phyloP scores from a whole-genome alignment of 129 eudicot species.

The Lactuca sativa region DNA sequence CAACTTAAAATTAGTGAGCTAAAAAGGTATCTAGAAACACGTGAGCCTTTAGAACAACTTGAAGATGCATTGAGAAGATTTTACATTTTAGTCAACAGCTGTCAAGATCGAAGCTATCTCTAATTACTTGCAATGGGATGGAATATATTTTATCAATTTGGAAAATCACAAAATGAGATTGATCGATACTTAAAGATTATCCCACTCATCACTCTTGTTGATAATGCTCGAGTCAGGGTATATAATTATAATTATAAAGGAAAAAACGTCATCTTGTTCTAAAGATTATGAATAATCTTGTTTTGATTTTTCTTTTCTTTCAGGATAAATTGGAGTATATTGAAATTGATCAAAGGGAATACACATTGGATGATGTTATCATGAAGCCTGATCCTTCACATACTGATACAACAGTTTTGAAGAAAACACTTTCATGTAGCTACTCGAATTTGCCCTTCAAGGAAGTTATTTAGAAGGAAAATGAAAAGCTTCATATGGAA shows the following conservation, averaged over 20 bases:
- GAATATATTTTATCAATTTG: no score
- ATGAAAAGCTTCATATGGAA: no score
- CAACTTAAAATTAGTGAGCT: slow-evolving; percentile 75
- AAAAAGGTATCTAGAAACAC: slow-evolving; percentile 81
- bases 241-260: no score
- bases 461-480: slow-evolving; percentile 60
- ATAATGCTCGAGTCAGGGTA: slow-evolving; percentile 97
- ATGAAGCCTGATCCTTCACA: slow-evolving; percentile 71
- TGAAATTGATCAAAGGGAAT: slow-evolving; percentile 77
- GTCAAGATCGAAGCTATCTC: slow-evolving; percentile 86
- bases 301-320: no score
- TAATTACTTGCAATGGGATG: no score
- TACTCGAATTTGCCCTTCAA: slow-evolving; percentile 79
- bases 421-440: slow-evolving; percentile 88
- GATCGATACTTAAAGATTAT: no score
- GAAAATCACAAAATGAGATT: no score
- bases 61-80: slow-evolving; percentile 96
- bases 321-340: slow-evolving; percentile 85
- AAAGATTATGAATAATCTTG: slow-evolving; percentile 2
- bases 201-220: no score
- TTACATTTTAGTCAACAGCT: slow-evolving; percentile 78
- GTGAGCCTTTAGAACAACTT: slow-evolving; percentile 90
- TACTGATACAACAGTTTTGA: slow-evolving; percentile 55
- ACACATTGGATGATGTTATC: slow-evolving; percentile 79
- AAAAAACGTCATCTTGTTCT: slow-evolving; percentile 2